A percentile compares a stretch with the other conserved stretches of the same genome.
Conservation (phyloP, 148 eudicot genomes). For the Pouteria glomerata region DNA sequence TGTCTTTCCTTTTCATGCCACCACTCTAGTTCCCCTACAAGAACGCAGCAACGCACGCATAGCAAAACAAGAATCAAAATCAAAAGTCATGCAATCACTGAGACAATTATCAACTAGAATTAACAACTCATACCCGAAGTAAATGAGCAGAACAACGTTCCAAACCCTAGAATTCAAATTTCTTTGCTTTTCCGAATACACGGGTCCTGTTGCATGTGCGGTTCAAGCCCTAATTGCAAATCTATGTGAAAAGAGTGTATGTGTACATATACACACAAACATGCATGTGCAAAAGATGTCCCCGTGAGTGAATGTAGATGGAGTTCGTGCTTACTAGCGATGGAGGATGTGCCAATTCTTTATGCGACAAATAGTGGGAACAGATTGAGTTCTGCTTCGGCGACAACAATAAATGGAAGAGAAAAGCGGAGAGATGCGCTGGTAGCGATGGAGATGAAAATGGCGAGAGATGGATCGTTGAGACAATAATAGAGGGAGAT, state of each 20-base stretch:
- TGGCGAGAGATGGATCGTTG: not conserved
- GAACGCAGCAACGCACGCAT: not conserved
- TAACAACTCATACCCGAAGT: not conserved
- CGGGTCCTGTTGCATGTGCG: not conserved
- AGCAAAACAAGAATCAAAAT: not conserved
- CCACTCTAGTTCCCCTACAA: slow-evolving; percentile 11
- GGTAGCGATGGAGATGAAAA: not conserved
- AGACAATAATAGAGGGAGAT: no score
- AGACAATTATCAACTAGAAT: not conserved
- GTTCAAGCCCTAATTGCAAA: not conserved
- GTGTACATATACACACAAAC: no score
- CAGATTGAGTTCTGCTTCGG: not conserved
- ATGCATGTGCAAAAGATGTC: no score
- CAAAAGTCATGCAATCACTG: not conserved
- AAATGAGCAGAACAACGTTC: not conserved
- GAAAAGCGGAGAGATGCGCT: not conserved
- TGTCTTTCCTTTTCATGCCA: slow-evolving; percentile 8
- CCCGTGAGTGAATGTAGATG: no score
- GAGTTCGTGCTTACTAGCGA: slow-evolving; percentile 3
- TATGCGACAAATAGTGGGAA: not conserved
- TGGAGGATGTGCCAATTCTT: not conserved
- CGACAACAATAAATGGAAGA: not conserved
- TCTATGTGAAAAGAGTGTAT: not conserved
- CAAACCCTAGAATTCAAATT: slow-evolving; percentile 11
- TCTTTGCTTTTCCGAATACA: not conserved